Conservation (phyloP, 1,284 basidiomycete genomes). For the Caloboletus firmus region DNA sequence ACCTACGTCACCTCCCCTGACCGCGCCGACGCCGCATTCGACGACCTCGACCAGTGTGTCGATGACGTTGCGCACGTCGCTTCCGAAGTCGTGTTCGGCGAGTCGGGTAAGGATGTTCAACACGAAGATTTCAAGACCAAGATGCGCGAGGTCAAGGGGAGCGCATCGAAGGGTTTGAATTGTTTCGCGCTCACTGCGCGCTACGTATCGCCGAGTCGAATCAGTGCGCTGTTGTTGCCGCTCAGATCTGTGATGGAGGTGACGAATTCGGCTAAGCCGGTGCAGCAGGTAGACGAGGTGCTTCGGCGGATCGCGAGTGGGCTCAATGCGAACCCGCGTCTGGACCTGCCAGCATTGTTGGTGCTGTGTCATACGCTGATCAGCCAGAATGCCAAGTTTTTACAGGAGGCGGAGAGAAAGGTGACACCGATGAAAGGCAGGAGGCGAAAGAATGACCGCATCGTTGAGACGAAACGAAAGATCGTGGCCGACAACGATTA, state of each 20-base stretch:
- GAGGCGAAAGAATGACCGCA: constrained; percentile 54
- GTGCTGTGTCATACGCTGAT: constrained; percentile 88
- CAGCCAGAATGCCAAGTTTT: constrained; percentile 86
- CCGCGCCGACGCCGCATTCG: constrained; percentile 48
- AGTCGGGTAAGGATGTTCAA: constrained; percentile 88
- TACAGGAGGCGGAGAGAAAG: constrained; percentile 54
- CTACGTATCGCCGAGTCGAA: constrained; percentile 70
- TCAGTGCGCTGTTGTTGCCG: constrained; percentile 79
- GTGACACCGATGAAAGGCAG: constrained; percentile 35
- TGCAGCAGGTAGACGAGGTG: constrained; percentile 88
- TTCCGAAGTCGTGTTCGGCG: constrained; percentile 93
- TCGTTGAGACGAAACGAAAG: constrained; percentile 79
- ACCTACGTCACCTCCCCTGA: constrained; percentile 74
- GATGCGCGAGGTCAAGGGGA: constrained; percentile 85
- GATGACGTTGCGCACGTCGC: constrained; percentile 79
- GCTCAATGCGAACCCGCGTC: constrained; percentile 78
- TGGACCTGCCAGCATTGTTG: constrained; percentile 74
- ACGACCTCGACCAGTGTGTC: constrained; percentile 75
- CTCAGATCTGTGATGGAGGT: constrained; percentile 85
- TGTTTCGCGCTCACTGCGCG: constrained; percentile 82
- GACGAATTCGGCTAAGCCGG: constrained; percentile 79
- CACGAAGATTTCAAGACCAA: constrained; percentile 94
- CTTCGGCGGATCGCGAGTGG: constrained; percentile 83
- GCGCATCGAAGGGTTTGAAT: constrained; percentile 79
- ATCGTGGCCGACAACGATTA: constrained; percentile 59